Base-by-base conservation (phyloP, 1,139 yeast species). In the Saccharomyces hybrid region DNA sequence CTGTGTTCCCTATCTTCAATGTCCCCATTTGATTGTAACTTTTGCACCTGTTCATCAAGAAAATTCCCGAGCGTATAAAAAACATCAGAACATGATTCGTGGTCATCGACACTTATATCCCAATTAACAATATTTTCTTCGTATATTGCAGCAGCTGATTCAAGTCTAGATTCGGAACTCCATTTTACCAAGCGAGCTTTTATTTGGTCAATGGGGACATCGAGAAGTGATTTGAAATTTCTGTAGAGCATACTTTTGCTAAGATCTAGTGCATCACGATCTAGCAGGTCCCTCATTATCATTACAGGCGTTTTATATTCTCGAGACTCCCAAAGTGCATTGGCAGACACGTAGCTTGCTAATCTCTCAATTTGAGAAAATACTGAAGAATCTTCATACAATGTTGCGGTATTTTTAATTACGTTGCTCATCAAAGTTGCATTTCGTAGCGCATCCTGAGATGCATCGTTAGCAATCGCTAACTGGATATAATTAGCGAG, bases 91-190 rank as follows among this genome's bases (percentile, higher is more conserved):
- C 63, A 55, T 14, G 61, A 60, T 16, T 61, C 63, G 46, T 64
- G 60, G 26, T 64, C 55, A 8, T 54, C 56, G 1, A 58, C 51
- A 0, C 61, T 58, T 13, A 73, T 67, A 0, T 79, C 75, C 0
- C 59, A 56, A 19, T 82, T 78, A 2, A 74, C 69, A 13, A 88
- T 82, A 63, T 83, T 84, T 3, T 75, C 71, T 0, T 73, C 71
- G 77, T 85, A 78, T 3, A 90, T 81, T 7, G 70, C 73, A 1
- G 78, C 74, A 0, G 90, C 81, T 26, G 83, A 75, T 56, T 84
- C 95, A 55, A 83, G 85, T 50, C 86, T 78, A 0, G 95, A 86
- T 47, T 75, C 78, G 0, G 88, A 77, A 55, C 82, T 73, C 96
- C 97, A 89, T 50, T 78, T 75, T 0, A 84, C 88, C 54, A 88